Percentiles rank a stretch among this genome's conserved stretches.
phyloP scores from a whole-genome alignment of 225 moss, liverwort and hornwort species.

The Sphagnum tenellum region DNA sequence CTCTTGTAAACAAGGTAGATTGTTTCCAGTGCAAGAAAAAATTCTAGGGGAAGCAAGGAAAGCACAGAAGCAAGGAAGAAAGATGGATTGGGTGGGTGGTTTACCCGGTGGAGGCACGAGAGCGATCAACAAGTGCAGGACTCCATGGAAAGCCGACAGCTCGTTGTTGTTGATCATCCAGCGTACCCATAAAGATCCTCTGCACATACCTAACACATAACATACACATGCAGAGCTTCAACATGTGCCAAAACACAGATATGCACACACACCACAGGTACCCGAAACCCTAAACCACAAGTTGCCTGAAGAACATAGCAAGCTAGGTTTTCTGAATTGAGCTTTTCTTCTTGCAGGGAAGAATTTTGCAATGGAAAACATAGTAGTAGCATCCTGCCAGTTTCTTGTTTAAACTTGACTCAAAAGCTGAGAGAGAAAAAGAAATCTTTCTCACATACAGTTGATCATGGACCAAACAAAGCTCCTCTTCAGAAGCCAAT shows the following conservation, averaged over 20 bases:
- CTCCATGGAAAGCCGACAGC: conserved; percentile 84
- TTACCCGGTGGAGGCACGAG: conserved; percentile 67
- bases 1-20: no score
- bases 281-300: no score
- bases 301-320: neutral
- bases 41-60: no score
- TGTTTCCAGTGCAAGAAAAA: no score
- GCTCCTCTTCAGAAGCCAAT: conserved; percentile 50
- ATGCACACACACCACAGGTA: no score
- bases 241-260: no score
- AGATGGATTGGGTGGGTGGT: neutral
- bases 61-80: neutral
- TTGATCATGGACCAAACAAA: conserved; percentile 63
- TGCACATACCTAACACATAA: conserved; percentile 42
- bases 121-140: conserved; percentile 58
- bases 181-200: conserved; percentile 45
- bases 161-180: conserved; percentile 57
- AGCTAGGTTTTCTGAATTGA: neutral
- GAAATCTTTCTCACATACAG: conserved; percentile 18
- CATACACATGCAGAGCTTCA: no score
- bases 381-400: no score
- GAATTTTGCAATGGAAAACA: no score
- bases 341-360: no score
- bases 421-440: neutral
- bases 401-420: no score